Conservation (phyloP, 495 filamentous ascomycete species). For the Recurvomyces mirabilis region DNA sequence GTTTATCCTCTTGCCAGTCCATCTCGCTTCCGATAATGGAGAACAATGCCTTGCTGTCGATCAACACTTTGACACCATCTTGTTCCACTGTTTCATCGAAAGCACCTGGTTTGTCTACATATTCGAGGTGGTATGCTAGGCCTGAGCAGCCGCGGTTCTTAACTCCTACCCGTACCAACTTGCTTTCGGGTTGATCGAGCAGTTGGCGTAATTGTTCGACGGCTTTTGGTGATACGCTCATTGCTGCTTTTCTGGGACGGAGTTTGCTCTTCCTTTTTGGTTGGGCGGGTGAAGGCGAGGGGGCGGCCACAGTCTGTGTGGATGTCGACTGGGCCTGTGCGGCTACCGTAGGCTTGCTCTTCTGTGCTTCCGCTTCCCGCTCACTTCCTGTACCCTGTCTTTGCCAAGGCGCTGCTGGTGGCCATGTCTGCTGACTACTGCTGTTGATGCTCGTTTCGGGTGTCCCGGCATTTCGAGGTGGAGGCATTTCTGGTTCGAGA, state of each 20-base stretch:
- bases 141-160: slow-evolving; percentile 94
- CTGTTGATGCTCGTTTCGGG: slow-evolving; percentile 61
- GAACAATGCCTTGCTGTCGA: slow-evolving; percentile 93
- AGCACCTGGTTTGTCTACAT: slow-evolving; percentile 73
- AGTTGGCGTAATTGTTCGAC: slow-evolving; percentile 63
- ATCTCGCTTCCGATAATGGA: slow-evolving; percentile 98
- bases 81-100: slow-evolving; percentile 94
- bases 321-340: slow-evolving; percentile 17
- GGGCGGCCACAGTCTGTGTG: slow-evolving; percentile 29
- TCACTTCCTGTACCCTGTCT: slow-evolving; percentile 29
- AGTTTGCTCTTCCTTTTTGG: slow-evolving; percentile 40
- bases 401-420: slow-evolving; percentile 40
- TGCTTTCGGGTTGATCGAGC: slow-evolving; percentile 71
- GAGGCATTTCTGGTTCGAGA: slow-evolving; percentile 46
- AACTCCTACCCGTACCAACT: slow-evolving; percentile 86
- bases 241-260: slow-evolving; percentile 77
- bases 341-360: slow-evolving; percentile 35
- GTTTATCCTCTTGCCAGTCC: slow-evolving; percentile 96
- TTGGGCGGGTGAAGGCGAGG: slow-evolving; percentile 19
- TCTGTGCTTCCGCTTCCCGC: slow-evolving; percentile 57
- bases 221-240: slow-evolving; percentile 70
- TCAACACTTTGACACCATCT: slow-evolving; percentile 88
- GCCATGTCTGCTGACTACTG: slow-evolving; percentile 39
- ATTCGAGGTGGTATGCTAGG: slow-evolving; percentile 89
- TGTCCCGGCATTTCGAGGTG: slow-evolving; percentile 51